These are phyloP conservation scores for Penicillium angulare DNA, from an alignment of 495 filamentous ascomycete species.

Conservation along the genomic window DNA sequence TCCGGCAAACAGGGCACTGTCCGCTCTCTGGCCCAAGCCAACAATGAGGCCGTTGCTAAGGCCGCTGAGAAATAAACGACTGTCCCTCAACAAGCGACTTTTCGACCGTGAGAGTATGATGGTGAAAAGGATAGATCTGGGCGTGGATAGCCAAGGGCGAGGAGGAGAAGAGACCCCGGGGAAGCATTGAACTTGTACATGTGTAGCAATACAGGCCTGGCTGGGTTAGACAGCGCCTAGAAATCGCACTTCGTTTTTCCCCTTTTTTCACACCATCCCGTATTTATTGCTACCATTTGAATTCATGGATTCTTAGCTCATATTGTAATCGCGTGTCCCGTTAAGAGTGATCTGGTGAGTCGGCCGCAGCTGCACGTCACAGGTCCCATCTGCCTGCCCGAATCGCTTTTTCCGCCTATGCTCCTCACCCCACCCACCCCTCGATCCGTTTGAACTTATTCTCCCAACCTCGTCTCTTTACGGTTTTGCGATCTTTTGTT, in stretches of 20 bases:
- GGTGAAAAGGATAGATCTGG: slow-evolving; percentile 6
- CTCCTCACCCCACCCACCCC: slow-evolving; percentile 18
- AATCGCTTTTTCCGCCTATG: slow-evolving; percentile 26
- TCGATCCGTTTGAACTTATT: slow-evolving; percentile 13
- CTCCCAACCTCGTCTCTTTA: slow-evolving; percentile 2
- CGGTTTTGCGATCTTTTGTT: background rate
- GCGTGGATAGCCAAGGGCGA: slow-evolving; percentile 15
- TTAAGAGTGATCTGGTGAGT: slow-evolving; percentile 1
- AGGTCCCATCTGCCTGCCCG: slow-evolving; percentile 18
- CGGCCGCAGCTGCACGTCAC: slow-evolving; percentile 24
- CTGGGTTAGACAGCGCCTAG: slow-evolving; percentile 25
- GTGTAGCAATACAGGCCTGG: slow-evolving; percentile 44
- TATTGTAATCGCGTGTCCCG: background rate
- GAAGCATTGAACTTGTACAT: slow-evolving; percentile 36
- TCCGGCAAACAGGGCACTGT: slow-evolving; percentile 94
- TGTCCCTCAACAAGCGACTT: background rate
- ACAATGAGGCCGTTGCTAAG: slow-evolving; percentile 56
- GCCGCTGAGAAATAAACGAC: slow-evolving; percentile 43
- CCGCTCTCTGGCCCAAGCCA: slow-evolving; percentile 71
- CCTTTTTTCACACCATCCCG: background rate
- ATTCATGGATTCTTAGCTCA: slow-evolving; percentile 2
- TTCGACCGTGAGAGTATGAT: background rate
- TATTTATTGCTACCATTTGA: slow-evolving; percentile 2
- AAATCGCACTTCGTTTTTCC: slow-evolving; percentile 25
- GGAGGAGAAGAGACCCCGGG: slow-evolving; percentile 16